A percentile compares a stretch with the other conserved stretches of the same genome.
These are phyloP conservation scores for Inga laurina DNA, from an alignment of 306 rosid species.

Conservation along the genomic window DNA sequence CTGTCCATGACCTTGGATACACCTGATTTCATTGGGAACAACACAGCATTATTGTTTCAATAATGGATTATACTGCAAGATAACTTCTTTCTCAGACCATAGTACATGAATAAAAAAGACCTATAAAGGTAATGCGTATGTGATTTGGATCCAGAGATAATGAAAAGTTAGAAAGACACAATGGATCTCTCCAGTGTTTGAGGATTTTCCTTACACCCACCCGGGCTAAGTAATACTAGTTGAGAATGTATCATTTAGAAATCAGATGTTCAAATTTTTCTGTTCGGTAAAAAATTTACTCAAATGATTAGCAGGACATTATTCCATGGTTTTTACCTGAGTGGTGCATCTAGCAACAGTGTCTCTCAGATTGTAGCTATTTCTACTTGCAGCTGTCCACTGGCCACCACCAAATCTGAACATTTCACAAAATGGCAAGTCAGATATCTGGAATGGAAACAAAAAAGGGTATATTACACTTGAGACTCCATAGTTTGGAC, in stretches of 20 bases:
- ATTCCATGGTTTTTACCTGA: slow-evolving; percentile 50
- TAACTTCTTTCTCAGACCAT: neutral
- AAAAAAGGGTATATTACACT: neutral
- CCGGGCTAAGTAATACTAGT: neutral
- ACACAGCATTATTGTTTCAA: neutral
- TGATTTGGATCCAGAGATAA: neutral
- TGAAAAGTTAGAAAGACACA: neutral
- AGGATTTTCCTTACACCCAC: neutral
- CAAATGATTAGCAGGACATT: neutral
- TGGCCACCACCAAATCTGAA: slow-evolving; percentile 90
- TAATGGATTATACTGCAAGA: neutral
- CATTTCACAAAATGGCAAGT: slow-evolving; percentile 31
- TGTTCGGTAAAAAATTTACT: neutral
- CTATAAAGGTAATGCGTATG: neutral
- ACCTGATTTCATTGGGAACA: slow-evolving; percentile 50
- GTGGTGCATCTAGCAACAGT: slow-evolving; percentile 80
- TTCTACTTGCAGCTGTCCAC: slow-evolving; percentile 82
- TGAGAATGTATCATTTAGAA: neutral
- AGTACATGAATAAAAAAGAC: neutral
- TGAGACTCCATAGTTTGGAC: neutral
- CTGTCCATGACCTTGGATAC: slow-evolving; percentile 89
- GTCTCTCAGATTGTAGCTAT: slow-evolving; percentile 83
- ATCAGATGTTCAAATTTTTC: neutral
- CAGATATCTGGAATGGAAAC: neutral
- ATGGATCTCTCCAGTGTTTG: neutral